phyloP scores from a whole-genome alignment of 2,329 filamentous ascomycete genomes.

The Botrytis cinerea region DNA sequence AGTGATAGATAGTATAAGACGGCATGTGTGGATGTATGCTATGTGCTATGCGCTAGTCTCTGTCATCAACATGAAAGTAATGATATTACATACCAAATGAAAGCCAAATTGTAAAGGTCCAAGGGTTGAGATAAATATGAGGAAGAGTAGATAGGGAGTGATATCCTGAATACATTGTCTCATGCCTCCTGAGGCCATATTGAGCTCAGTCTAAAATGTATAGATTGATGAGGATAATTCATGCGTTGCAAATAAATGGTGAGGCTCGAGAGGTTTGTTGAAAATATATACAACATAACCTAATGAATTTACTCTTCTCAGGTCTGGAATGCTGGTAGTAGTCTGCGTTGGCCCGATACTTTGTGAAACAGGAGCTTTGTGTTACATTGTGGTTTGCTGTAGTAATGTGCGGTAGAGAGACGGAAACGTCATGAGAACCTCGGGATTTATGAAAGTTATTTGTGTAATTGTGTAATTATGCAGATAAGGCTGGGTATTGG shows the following conservation, averaged over 20 bases:
- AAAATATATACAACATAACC: neutral
- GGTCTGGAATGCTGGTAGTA: neutral
- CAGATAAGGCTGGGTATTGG: neutral
- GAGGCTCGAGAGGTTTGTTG: neutral
- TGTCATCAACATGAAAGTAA: neutral
- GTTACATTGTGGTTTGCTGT: neutral
- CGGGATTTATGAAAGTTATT: neutral
- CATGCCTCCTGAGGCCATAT: constrained; percentile 39
- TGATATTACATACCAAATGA: constrained; percentile 66
- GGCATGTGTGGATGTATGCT: constrained; percentile 5
- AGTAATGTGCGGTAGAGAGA: neutral
- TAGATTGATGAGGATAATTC: neutral
- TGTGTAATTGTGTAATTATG: neutral
- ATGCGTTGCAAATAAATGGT: neutral
- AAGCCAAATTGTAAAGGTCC: constrained; percentile 94
- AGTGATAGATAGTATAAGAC: constrained; percentile 16
- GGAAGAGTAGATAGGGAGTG: constrained; percentile 75
- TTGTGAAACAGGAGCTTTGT: neutral
- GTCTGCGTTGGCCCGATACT: neutral
- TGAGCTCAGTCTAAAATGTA: neutral
- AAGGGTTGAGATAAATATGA: constrained; percentile 75
- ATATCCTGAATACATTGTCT: constrained; percentile 46
- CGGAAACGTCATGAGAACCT: neutral
- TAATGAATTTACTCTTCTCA: neutral
- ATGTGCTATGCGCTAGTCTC: neutral